Conservation (phyloP, 768 basidiomycete species). For the Heimioporus sp. region DNA sequence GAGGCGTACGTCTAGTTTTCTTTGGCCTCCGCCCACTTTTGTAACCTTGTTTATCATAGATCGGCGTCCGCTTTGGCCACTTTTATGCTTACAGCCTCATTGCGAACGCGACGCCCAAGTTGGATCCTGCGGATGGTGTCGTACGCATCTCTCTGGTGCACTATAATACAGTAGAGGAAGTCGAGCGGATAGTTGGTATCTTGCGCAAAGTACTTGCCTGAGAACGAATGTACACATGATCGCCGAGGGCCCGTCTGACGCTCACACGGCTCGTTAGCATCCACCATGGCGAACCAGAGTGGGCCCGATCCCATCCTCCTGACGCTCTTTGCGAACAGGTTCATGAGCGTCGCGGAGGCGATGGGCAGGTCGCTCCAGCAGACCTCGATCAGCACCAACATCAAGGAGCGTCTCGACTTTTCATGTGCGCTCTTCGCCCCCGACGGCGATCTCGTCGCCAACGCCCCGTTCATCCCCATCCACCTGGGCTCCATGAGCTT, state of each 20-base stretch:
- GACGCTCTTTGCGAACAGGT: constrained; percentile 91
- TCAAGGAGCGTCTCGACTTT: constrained; percentile 94
- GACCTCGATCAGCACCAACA: constrained; percentile 89
- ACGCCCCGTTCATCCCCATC: constrained; percentile 89
- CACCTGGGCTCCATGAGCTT: constrained; percentile 90
- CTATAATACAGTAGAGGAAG: constrained; percentile 75
- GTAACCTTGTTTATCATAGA: constrained; percentile 36
- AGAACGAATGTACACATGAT: neutral
- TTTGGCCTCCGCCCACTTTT: neutral
- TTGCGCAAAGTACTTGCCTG: constrained; percentile 48
- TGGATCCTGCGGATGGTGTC: constrained; percentile 62
- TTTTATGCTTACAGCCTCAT: constrained; percentile 74
- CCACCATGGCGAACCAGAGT: constrained; percentile 15
- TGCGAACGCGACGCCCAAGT: constrained; percentile 48
- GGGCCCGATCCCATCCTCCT: constrained; percentile 83
- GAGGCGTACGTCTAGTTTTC: constrained; percentile 46
- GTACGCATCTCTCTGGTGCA: constrained; percentile 78
- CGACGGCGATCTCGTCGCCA: constrained; percentile 93
- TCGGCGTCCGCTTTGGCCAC: constrained; percentile 77
- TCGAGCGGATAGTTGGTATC: constrained; percentile 54
- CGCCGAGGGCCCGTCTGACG: neutral
- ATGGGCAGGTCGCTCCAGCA: constrained; percentile 92
- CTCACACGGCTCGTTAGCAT: neutral
- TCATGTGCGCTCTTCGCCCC: constrained; percentile 94
- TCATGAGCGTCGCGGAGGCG: constrained; percentile 97